Conservation (phyloP, 2,329 filamentous ascomycete species). For the Plectosphaerella plurivora region DNA sequence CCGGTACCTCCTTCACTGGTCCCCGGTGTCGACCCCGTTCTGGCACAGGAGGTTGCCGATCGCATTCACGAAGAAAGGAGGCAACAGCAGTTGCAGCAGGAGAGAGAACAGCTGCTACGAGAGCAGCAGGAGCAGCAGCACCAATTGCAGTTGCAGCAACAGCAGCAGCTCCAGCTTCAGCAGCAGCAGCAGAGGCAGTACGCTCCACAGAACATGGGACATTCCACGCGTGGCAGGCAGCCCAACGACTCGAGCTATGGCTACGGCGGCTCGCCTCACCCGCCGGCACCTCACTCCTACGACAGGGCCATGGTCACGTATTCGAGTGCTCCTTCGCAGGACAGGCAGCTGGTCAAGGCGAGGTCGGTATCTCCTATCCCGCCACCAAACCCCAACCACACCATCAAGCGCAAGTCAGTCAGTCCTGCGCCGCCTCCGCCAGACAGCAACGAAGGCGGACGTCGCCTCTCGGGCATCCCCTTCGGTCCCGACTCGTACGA, state of each 20-base stretch:
- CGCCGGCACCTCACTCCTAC: conserved; percentile 35
- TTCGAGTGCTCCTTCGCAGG: conserved; percentile 20
- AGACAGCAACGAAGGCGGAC: conserved; percentile 24
- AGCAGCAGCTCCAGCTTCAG: conserved; percentile 34
- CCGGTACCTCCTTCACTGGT: conserved; percentile 53
- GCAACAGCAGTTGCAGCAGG: conserved; percentile 38
- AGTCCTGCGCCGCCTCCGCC: conserved; percentile 59
- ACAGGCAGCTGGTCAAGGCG: conserved; percentile 31
- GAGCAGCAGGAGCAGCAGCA: conserved; percentile 34
- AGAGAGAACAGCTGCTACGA: conserved; percentile 31
- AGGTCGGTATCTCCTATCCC: conserved; percentile 33
- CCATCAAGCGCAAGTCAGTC: conserved; percentile 67
- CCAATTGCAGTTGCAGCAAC: conserved; percentile 37
- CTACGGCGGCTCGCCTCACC: conserved; percentile 12
- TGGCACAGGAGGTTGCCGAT: conserved; percentile 54
- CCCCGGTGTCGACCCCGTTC: conserved; percentile 53
- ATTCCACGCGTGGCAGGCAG: conserved; percentile 35
- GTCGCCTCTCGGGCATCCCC: conserved; percentile 57
- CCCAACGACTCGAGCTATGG: conserved; percentile 3
- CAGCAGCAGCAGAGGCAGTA: conserved; percentile 33
- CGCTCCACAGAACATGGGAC: conserved; percentile 31
- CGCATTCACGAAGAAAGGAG: conserved; percentile 53
- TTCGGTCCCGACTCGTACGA: conserved; percentile 77
- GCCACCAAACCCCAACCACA: conserved; percentile 34
- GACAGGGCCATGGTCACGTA: conserved; percentile 35